Evolutionary conservation across 1,284 basidiomycete genomes (phyloP), one percentile per base, ranked within the genome.

Genomic region (Ustilago xerochloae): DNA sequence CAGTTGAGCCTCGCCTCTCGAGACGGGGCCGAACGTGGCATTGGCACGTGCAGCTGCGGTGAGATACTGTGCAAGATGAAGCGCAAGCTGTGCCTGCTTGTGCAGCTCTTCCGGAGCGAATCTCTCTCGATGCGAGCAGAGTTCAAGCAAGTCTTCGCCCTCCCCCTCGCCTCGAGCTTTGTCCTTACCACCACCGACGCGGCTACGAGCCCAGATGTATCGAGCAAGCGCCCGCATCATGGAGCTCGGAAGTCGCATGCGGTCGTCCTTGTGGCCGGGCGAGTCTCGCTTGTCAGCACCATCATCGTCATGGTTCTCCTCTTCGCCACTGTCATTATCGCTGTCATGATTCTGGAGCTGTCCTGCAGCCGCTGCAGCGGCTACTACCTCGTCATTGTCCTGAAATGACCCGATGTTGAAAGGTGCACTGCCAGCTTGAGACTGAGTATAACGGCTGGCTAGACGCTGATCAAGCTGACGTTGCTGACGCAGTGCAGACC

Each of bases 201-300:
- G 62, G 28, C 58, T 66, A 26, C 68, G 68, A 16, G 63, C 63
- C 70, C 70, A 73, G 33, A 64, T 61, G 61, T 61, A 67, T 13
- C 70, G 59, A 26, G 70, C 70, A n/a, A 73, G 49, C 13, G 70
- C 70, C 36, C 70, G 63, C 60, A 73, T 67, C 56, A 62, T 66
- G 13, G 70, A 53, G 41, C 64, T 67, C 6, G 69, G 69, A 29
- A 66, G 45, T 24, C 68, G 55, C 6, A 61, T 36, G 6, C 62
- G 57, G 16, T 59, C n/a, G n/a, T n/a, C 39, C 15, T 50, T 32
- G 30, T 29, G 36, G 46, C 29, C 41, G 13, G 45, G n/a, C 4
- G 56, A 43, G 10, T 24, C 32, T 38, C 28, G 26, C 26, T 36
- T 54, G 3, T 30, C 6, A 18, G 12, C 36, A 3, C 20, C 39